Evolutionary conservation across 192 early-diverging fungal species (phyloP), one percentile per base, ranked within the genome.

Genomic region (Backusella westeae): DNA sequence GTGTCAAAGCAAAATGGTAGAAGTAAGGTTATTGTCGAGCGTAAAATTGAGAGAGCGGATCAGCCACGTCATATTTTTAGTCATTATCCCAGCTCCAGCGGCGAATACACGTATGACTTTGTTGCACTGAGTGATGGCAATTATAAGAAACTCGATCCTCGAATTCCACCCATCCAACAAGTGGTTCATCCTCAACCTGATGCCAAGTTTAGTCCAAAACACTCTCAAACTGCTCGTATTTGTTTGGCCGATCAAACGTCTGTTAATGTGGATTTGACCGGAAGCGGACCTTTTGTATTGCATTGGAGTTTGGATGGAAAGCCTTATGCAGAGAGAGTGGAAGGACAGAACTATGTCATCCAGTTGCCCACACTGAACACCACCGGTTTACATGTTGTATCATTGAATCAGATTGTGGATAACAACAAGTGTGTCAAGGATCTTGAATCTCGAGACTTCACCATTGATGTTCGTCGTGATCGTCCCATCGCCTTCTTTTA

Each of bases 131-230:
- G 72, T 38, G 82, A 83, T 69, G 46, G 38, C 3, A 59, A 80
- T 42, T 83, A 83, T 42, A 82, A 82, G 68, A 76, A 70, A 38
- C 73, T 65, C 4, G 29, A 70, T 46, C 29, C 76, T 21, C 17
- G 75, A 32, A 72, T 81, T 17, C 19, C 36, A 26, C 34, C 72
- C 1, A 75, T 84, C 7, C 46, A 81, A 5, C 85, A 86, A 63
- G 52, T 73, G 6, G 85, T 86, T 44, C 83, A 83, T 63, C 85
- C 85, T 12, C 83, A 86, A 74, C 85, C 85, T 21, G 44, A 78
- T 46, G 85, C 85, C 26, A 49, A 59, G 39, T 84, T 86, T 44
- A 49, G 35, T 14, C 4, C n/a, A 15, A 68, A 42, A 32, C 29
- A 32, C 3, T 49, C 53, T 9, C 67, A 46, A 53, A 52, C 41